Conservation (phyloP, 2,329 filamentous ascomycete genomes). For the Hypomyces rosellus region DNA sequence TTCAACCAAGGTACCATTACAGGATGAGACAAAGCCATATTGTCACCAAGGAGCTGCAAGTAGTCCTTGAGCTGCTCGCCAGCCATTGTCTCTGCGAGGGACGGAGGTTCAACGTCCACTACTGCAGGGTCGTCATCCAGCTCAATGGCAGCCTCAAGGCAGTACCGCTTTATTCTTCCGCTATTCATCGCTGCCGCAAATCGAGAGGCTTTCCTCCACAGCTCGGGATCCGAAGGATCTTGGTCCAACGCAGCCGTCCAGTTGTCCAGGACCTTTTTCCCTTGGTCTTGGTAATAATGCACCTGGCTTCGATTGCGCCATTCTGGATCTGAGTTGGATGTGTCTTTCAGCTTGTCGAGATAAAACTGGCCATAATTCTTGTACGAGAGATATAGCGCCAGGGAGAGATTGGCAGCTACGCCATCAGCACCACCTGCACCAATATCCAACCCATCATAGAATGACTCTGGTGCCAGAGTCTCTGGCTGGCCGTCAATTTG, state of each 20-base stretch:
- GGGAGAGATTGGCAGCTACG: slow-evolving; percentile 72
- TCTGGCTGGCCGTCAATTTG: slow-evolving; percentile 44
- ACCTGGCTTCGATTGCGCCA: slow-evolving; percentile 26
- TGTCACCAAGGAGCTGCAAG: slow-evolving; percentile 47
- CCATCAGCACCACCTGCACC: slow-evolving; percentile 62
- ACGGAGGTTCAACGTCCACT: slow-evolving; percentile 55
- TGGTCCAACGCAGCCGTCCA: slow-evolving; percentile 56
- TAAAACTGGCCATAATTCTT: slow-evolving; percentile 93
- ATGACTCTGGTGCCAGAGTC: slow-evolving; percentile 36
- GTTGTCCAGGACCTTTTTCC: slow-evolving; percentile 45
- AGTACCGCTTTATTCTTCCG: slow-evolving; percentile 52
- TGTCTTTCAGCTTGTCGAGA: slow-evolving; percentile 54
- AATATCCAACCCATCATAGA: slow-evolving; percentile 46
- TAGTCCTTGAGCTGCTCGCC: slow-evolving; percentile 55
- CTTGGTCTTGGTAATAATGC: slow-evolving; percentile 26
- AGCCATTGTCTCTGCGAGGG: slow-evolving; percentile 56
- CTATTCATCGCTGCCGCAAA: slow-evolving; percentile 54
- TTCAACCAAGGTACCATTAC: slow-evolving; percentile 52
- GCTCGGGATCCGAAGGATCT: slow-evolving; percentile 60
- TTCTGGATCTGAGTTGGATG: slow-evolving; percentile 45
- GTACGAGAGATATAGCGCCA: slow-evolving; percentile 87
- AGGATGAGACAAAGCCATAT: slow-evolving; percentile 53
- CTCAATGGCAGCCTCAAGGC: slow-evolving; percentile 60
- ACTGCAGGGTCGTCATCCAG: slow-evolving; percentile 60
- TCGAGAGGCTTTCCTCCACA: slow-evolving; percentile 56